Base-by-base conservation (phyloP, 2,329 filamentous ascomycete genomes). In the Aspergillus phoenicis region DNA sequence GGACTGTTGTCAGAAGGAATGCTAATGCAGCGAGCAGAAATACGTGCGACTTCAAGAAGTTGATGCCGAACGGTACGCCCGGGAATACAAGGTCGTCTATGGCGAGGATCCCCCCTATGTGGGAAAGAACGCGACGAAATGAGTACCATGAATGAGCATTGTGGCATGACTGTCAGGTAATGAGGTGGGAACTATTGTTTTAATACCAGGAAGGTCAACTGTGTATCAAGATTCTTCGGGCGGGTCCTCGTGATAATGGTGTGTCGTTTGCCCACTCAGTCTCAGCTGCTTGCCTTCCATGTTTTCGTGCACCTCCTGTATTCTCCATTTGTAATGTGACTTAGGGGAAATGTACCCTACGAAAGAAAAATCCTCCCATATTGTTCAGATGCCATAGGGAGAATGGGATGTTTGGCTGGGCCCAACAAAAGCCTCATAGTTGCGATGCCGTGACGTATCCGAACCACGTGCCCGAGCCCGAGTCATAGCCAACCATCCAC, bases 71-170 rank as follows among this genome's bases (percentile, higher is more conserved):
- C 75, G 76, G 38, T 80, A 78, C 59, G 33, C 57, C 6, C 70
- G 68, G 38, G 76, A 79, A 65, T 68, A 75, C 63, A 66, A 63
- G 38, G 70, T 75, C 30, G 72, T 72, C 2, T 80, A 79, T 62
- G 77, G 76, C 26, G 63, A 69, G 47, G 69, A 71, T 7, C 57
- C 71, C 8, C 33, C 52, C 3, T 36, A 26, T 28, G 33, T 24
- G 17, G 38, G 39, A 28, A 53, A 49, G 30, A 45, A 28, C 49
- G 13, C 51, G 15, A 13, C 20, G 60, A 57, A 48, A 33, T 24
- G 11, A 36, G 33, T 5, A 13, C 5, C 11, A 5, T 13, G 8
- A n/a, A 39, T 60, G 58, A 60, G 17, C 56, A 58, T 48, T 28
- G 33, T 26, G 48, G 51, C 11, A 28, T 54, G 20, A 33, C 36